Percentiles rank a stretch among this genome's conserved stretches.
Conservation (phyloP, 345 rosid species). For the Erysimum cheiranthoides region DNA sequence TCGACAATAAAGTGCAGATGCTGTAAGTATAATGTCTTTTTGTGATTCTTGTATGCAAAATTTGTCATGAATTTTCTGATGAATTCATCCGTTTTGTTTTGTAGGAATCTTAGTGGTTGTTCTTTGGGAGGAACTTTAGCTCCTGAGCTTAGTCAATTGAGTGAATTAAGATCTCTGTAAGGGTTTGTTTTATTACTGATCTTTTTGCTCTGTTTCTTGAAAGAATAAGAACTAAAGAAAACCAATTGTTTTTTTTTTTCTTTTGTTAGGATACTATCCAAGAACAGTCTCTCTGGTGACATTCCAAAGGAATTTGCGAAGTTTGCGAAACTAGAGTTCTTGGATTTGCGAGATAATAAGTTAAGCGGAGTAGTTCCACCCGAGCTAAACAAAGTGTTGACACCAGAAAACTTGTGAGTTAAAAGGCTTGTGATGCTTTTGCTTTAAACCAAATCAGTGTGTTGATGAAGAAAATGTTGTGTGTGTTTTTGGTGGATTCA, state of each 20-base stretch:
- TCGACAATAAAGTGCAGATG: constrained; percentile 65
- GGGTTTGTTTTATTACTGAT: constrained; percentile 24
- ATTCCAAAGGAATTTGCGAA: constrained; percentile 75
- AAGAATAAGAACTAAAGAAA: not conserved
- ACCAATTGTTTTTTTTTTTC: constrained; percentile 14
- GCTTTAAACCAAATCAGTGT: not conserved
- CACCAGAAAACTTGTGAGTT: constrained; percentile 78
- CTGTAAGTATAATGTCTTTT: constrained; percentile 64
- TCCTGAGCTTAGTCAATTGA: constrained; percentile 74
- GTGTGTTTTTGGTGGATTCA: constrained; percentile 35
- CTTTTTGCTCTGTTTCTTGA: constrained; percentile 28
- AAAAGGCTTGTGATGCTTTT: not conserved
- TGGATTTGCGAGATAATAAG: constrained; percentile 78
- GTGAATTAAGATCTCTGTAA: constrained; percentile 76
- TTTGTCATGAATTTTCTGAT: not conserved
- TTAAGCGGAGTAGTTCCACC: constrained; percentile 71
- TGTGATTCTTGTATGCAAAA: not conserved
- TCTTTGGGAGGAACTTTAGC: constrained; percentile 75
- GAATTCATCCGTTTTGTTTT: not conserved
- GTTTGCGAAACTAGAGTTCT: constrained; percentile 58
- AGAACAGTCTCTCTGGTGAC: constrained; percentile 64
- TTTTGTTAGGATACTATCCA: constrained; percentile 56
- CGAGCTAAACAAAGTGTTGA: constrained; percentile 52
- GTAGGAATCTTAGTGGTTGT: constrained; percentile 70
- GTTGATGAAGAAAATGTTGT: not conserved